Conservation (phyloP, 2,329 filamentous ascomycete species). For the Penicillium aurantiogriseum region DNA sequence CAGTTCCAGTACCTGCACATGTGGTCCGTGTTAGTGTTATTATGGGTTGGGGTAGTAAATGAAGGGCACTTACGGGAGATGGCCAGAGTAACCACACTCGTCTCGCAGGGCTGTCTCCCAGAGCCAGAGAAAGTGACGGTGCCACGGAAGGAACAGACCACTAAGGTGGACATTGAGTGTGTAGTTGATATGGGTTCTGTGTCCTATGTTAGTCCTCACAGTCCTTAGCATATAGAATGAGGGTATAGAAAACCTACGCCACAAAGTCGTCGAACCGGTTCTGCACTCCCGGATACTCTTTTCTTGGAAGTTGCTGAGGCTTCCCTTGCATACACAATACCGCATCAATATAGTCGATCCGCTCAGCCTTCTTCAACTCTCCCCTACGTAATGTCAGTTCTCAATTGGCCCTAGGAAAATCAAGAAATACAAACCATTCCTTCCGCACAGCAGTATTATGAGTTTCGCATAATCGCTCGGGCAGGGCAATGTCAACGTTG, state of each 20-base stretch:
- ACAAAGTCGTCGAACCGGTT: conserved; percentile 32
- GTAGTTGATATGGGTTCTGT: conserved; percentile 28
- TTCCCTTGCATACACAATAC: conserved; percentile 23
- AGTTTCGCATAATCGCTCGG: neutral
- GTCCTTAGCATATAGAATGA: neutral
- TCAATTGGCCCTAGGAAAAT: neutral
- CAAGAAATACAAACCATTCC: conserved; percentile 14
- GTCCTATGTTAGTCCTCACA: neutral
- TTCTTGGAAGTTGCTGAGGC: conserved; percentile 19
- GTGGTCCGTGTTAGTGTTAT: neutral
- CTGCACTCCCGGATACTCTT: conserved; percentile 24
- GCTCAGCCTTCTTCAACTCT: conserved; percentile 15
- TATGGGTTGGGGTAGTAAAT: neutral
- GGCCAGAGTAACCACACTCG: conserved; percentile 38
- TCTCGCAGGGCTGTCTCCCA: conserved; percentile 32
- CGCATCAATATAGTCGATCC: conserved; percentile 27
- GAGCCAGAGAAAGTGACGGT: conserved; percentile 31
- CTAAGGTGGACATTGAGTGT: conserved; percentile 25
- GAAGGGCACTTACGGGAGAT: conserved; percentile 17
- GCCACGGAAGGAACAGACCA: conserved; percentile 32
- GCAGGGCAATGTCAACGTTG: neutral
- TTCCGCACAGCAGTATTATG: conserved; percentile 4
- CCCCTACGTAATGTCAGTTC: conserved; percentile 15
- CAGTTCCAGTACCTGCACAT: conserved; percentile 47
- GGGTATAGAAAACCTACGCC: conserved; percentile 17